Evolutionary conservation across 345 rosid genomes (phyloP).

Genomic region (Rubroshorea leprosula): DNA sequence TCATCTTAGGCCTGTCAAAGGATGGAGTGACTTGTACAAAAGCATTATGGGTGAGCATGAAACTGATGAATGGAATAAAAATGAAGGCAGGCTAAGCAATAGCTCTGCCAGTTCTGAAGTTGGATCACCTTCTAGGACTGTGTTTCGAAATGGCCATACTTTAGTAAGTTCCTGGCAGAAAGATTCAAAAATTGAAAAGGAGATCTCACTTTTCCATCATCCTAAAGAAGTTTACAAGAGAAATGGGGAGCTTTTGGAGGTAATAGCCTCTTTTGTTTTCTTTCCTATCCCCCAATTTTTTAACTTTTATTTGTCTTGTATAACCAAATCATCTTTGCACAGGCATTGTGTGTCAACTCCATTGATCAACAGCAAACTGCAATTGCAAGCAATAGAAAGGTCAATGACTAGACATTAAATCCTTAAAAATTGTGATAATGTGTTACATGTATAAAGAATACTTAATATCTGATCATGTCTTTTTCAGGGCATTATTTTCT

Average conservation of each 20-base stretch:
- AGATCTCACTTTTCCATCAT: constrained; percentile 39
- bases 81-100: constrained; percentile 29
- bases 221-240: constrained; percentile 70
- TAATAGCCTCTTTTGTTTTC: too few species aligned
- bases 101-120: constrained; percentile 29
- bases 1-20: constrained; percentile 31
- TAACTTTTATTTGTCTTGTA: constrained; percentile 11
- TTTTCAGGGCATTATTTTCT: constrained; percentile 71
- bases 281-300: constrained; percentile 13
- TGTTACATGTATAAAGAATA: constrained; percentile 7
- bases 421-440: background rate
- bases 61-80: constrained; percentile 23
- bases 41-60: constrained; percentile 30
- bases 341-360: constrained; percentile 79
- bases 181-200: constrained; percentile 34
- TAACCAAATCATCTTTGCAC: constrained; percentile 27
- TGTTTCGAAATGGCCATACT: constrained; percentile 32
- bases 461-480: constrained; percentile 19
- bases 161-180: constrained; percentile 49
- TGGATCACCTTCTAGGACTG: constrained; percentile 31
- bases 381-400: constrained; percentile 86
- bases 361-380: constrained; percentile 64
- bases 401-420: constrained; percentile 30
- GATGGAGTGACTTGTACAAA: constrained; percentile 54
- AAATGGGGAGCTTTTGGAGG: constrained; percentile 92